Conservation (phyloP, 176 grass and related monocot species). For the Raddia distichophylla region DNA sequence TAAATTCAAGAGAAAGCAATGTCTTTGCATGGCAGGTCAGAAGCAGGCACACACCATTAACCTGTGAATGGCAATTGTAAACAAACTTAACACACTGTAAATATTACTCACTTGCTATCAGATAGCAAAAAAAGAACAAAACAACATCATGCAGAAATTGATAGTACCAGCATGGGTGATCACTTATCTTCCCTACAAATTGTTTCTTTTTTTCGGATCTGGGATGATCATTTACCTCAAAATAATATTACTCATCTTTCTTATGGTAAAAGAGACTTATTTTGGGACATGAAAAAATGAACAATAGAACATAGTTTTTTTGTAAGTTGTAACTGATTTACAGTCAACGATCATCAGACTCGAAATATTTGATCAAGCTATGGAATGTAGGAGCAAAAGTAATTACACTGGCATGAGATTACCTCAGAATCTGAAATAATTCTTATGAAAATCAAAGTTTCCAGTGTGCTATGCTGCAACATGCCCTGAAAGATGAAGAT, state of each 20-base stretch:
- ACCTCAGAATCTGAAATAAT: slow-evolving; percentile 73
- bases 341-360: not conserved
- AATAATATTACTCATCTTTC: not conserved
- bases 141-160: slow-evolving; percentile 12
- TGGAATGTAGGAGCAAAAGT: not conserved
- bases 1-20: slow-evolving; percentile 60
- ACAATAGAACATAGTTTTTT: not conserved
- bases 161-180: not conserved
- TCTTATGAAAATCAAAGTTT: slow-evolving; percentile 64
- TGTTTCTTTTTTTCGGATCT: not conserved
- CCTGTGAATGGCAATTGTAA: slow-evolving; percentile 47
- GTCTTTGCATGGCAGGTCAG: slow-evolving; percentile 55
- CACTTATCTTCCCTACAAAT: not conserved
- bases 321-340: slow-evolving; percentile 39
- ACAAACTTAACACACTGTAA: slow-evolving; percentile 15
- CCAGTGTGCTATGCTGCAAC: slow-evolving; percentile 56
- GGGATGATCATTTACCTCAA: not conserved
- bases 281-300: not conserved
- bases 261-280: slow-evolving; percentile 8
- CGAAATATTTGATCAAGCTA: slow-evolving; percentile 2
- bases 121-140: slow-evolving; percentile 17
- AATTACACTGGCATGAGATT: slow-evolving; percentile 32
- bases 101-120: not conserved
- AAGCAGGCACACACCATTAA: slow-evolving; percentile 50
- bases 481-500: slow-evolving; percentile 52